Evolutionary conservation across 2,329 filamentous ascomycete species (phyloP).

Genomic region (Fusarium sp.): DNA sequence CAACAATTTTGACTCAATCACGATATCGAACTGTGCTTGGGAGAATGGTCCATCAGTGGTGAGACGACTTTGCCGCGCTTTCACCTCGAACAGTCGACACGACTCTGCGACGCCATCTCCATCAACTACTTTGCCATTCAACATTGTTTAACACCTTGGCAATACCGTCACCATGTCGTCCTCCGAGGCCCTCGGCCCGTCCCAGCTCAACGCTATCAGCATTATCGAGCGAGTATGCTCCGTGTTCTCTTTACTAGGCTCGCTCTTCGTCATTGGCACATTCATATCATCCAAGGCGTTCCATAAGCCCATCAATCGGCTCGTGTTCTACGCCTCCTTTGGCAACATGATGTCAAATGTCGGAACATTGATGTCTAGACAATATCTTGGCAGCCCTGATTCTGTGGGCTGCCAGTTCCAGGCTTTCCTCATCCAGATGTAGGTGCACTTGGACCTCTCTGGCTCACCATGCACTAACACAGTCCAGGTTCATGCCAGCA

Average conservation of each 20-base stretch:
- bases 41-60: conserved; percentile 35
- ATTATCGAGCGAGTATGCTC: conserved; percentile 79
- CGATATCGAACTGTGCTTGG: conserved; percentile 2
- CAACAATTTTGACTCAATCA: conserved; percentile 4
- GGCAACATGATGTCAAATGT: conserved; percentile 86
- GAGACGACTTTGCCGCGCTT: conserved; percentile 6
- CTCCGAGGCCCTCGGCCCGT: conserved; percentile 28
- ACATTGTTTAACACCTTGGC: not conserved
- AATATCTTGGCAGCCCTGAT: conserved; percentile 66
- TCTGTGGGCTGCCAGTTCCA: conserved; percentile 79
- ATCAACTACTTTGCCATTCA: conserved; percentile 2
- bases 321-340: conserved; percentile 87
- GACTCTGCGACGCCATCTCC: not conserved
- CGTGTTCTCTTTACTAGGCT: conserved; percentile 79
- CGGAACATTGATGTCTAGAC: conserved; percentile 80
- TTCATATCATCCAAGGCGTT: conserved; percentile 79
- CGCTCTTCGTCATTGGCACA: conserved; percentile 79
- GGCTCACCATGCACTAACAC: conserved; percentile 31
- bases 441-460: conserved; percentile 49
- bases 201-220: conserved; percentile 70
- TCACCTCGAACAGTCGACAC: conserved; percentile 17
- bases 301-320: conserved; percentile 88
- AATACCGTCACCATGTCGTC: conserved; percentile 35
- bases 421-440: conserved; percentile 88
- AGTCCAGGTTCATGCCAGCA: conserved; percentile 81